Evolutionary conservation across 768 basidiomycete species (phyloP), one percentile per base, ranked within the genome.

Genomic region (Kwoniella pini): DNA sequence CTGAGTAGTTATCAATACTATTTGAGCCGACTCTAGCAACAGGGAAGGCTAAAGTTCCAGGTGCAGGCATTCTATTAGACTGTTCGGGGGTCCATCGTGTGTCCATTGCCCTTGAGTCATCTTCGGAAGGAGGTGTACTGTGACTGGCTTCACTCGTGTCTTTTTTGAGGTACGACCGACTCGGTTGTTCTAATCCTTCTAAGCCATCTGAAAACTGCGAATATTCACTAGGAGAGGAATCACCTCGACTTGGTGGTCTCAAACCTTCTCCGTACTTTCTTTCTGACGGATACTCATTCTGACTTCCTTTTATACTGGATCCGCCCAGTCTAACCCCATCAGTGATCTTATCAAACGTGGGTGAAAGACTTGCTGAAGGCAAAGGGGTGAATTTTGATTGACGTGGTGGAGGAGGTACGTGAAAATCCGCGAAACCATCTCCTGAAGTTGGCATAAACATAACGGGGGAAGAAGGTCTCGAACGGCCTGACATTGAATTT

Each of bases 381-480:
- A 75, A 52, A 12, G 72, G 70, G 11, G 72, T 74, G 45, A 74
- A 74, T 28, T 54, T 63, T 1, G 65, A 64, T 28, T 68, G 66
- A 40, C 66, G 42, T 42, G 67, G 60, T 12, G 60, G 60, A 43
- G 60, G 49, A 13, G 63, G 65, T 6, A 26, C 33, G 17, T 75
- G 73, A 42, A 75, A 72, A 3, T 72, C 64, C 11, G 53, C 62
- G 63, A 65, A 75, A 12, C 73, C 73, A 27, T 62, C 64, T 11
- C 62, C 62, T 1, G 36, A 24, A 17, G 66, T 22, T n/a, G 73
- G 73, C 62, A 72, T 68, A 45, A 62, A 69, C 72, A 74, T 71
- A 9, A 64, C 56, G 3, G 70, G 70, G 1, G 68, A 57, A 7
- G 62, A 49, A 3, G 67, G 39, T 4, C 71, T 63, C 2, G 71